Evolutionary conservation across 176 grass and related monocot genomes (phyloP).

Genomic region (Saccharum spontaneum): DNA sequence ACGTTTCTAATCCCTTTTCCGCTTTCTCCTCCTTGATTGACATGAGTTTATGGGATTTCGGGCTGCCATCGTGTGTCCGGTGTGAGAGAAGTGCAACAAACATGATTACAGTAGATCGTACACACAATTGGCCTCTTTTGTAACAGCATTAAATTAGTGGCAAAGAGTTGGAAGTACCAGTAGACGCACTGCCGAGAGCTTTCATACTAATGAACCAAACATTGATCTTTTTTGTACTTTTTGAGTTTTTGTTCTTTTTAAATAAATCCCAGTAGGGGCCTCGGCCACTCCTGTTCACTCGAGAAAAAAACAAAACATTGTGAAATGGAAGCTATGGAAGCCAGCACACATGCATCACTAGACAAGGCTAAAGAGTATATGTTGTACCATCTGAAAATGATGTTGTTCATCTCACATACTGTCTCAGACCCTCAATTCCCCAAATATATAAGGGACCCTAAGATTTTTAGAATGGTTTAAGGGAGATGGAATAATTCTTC

Average conservation of each 20-base stretch:
- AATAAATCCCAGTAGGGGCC: too few relatives aligned
- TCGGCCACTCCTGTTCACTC: too few relatives aligned
- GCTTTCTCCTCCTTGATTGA: conserved; percentile 38
- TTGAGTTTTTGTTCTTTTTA: too few relatives aligned
- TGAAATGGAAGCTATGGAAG: background rate
- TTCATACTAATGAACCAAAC: background rate
- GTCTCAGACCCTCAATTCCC: too few relatives aligned
- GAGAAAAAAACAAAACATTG: too few relatives aligned
- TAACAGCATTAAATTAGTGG: background rate
- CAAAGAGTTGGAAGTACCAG: background rate
- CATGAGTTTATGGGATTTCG: conserved; percentile 48
- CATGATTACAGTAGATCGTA: background rate
- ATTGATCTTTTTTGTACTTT: too few relatives aligned
- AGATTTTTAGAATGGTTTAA: too few relatives aligned
- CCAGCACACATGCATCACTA: background rate
- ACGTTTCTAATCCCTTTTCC: background rate
- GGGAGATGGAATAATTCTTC: too few relatives aligned
- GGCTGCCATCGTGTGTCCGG: background rate
- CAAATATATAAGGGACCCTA: too few relatives aligned
- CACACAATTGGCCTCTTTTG: background rate
- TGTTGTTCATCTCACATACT: background rate
- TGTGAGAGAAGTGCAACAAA: conserved; percentile 14
- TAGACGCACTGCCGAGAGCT: background rate
- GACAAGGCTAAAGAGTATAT: background rate
- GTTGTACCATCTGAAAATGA: background rate